Percentiles rank a stretch among this genome's conserved stretches.
Evolutionary conservation across 2,329 filamentous ascomycete species (phyloP).

Genomic region (Alternaria incomplexa): DNA sequence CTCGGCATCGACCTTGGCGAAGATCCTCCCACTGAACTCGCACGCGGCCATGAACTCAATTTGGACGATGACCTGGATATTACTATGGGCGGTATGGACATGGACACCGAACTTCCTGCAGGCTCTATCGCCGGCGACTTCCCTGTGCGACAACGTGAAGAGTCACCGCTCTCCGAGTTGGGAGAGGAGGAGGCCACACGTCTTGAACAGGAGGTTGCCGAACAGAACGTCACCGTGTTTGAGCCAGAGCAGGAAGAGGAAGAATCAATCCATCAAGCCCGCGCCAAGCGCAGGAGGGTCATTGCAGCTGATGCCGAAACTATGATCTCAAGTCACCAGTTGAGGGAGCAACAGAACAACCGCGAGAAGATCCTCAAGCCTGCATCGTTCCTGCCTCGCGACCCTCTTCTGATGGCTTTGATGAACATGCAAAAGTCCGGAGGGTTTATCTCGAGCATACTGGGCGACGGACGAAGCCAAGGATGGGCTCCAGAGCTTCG

Average conservation of each 20-base stretch:
- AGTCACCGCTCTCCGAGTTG: slow-evolving; percentile 62
- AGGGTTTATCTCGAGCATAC: slow-evolving; percentile 84
- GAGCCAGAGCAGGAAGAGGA: slow-evolving; percentile 60
- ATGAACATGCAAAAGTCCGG: slow-evolving; percentile 92
- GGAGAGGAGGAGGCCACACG: slow-evolving; percentile 62
- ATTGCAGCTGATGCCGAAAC: slow-evolving; percentile 83
- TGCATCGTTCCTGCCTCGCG: slow-evolving; percentile 81
- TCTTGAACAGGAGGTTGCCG: slow-evolving; percentile 65
- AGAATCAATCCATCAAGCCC: slow-evolving; percentile 66
- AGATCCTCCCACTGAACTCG: slow-evolving; percentile 32
- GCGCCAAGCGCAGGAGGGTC: slow-evolving; percentile 79
- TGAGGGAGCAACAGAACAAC: slow-evolving; percentile 86
- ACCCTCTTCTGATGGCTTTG: slow-evolving; percentile 83
- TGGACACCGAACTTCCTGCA: slow-evolving; percentile 53
- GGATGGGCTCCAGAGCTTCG: slow-evolving; percentile 92
- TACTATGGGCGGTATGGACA: slow-evolving; percentile 52
- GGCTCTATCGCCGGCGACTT: slow-evolving; percentile 56
- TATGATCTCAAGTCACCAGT: slow-evolving; percentile 74
- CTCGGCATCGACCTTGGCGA: slow-evolving; percentile 53
- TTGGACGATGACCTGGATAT: slow-evolving; percentile 48
- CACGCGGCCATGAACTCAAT: slow-evolving; percentile 29
- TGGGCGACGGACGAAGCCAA: slow-evolving; percentile 78
- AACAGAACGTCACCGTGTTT: slow-evolving; percentile 45
- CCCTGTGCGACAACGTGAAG: slow-evolving; percentile 52
- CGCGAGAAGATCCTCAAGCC: slow-evolving; percentile 85